phyloP scores from a whole-genome alignment of 768 basidiomycete genomes.

The Suillus lakei region DNA sequence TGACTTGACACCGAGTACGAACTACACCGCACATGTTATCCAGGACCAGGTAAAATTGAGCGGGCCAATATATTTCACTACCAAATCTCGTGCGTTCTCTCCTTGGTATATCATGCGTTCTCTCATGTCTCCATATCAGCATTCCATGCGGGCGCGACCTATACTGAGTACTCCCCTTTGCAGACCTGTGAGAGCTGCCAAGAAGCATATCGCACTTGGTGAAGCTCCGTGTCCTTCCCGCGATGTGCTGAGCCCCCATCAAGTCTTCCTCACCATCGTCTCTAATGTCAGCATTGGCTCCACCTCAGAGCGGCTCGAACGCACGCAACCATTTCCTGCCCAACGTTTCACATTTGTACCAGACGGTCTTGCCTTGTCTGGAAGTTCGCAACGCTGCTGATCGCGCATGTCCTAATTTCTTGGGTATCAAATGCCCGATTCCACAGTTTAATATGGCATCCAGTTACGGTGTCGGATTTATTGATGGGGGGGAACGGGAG shows the following conservation, averaged over 20 bases:
- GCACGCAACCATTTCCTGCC: conserved; percentile 55
- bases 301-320: conserved; percentile 43
- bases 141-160: conserved; percentile 78
- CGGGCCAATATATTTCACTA: conserved; percentile 72
- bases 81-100: conserved; percentile 55
- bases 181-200: conserved; percentile 80
- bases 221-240: conserved; percentile 74
- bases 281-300: conserved; percentile 55
- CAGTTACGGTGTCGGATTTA: conserved; percentile 79
- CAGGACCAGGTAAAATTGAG: conserved; percentile 60
- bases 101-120: neutral
- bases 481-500: conserved; percentile 61
- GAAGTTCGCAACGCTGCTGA: conserved; percentile 77
- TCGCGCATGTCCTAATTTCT: conserved; percentile 75
- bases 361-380: conserved; percentile 75
- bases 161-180: conserved; percentile 81
- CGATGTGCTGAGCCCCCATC: conserved; percentile 66
- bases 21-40: conserved; percentile 78
- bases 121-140: conserved; percentile 41
- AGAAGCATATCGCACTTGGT: conserved; percentile 74
- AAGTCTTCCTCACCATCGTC: conserved; percentile 34
- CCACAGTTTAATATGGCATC: conserved; percentile 60
- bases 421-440: conserved; percentile 73
- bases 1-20: conserved; percentile 64
- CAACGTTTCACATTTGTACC: conserved; percentile 50